phyloP scores from a whole-genome alignment of 257 asterid species.

The Capsicum rhomboideum region DNA sequence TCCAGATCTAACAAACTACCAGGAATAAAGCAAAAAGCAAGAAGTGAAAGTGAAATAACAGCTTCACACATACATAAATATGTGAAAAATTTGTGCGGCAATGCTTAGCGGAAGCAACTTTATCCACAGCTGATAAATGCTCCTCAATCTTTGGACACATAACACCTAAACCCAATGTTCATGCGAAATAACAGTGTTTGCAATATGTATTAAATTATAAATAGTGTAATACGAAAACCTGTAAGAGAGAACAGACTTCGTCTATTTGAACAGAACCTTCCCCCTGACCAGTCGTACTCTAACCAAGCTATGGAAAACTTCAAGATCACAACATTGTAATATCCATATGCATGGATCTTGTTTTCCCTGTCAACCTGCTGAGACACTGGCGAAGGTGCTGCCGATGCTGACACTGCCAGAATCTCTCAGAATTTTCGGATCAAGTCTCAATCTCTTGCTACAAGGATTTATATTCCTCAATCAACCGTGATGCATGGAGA shows the following conservation, averaged over 20 bases:
- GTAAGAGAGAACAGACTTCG: not conserved
- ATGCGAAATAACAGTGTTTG: not conserved
- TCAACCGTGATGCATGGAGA: constrained; percentile 88
- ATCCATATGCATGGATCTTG: not conserved
- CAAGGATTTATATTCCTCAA: constrained; percentile 81
- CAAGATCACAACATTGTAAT: not conserved
- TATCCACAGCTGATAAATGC: not conserved
- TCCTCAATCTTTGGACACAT: not conserved
- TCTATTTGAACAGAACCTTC: no score
- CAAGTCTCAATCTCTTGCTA: constrained; percentile 11
- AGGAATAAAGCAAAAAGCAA: not conserved
- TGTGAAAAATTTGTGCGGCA: not conserved
- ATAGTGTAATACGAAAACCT: not conserved
- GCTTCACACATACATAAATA: not conserved
- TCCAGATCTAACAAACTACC: not conserved
- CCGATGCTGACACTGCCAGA: not conserved
- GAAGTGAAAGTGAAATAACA: not conserved
- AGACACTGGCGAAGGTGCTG: not conserved
- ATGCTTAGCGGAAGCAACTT: not conserved
- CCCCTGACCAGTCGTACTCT: not conserved
- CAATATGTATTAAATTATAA: not conserved
- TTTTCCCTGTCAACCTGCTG: not conserved
- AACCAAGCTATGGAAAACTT: not conserved
- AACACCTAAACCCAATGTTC: not conserved
- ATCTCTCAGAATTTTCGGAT: not conserved